Conservation (phyloP, 768 basidiomycete genomes). For the Phylloporus sp. region DNA sequence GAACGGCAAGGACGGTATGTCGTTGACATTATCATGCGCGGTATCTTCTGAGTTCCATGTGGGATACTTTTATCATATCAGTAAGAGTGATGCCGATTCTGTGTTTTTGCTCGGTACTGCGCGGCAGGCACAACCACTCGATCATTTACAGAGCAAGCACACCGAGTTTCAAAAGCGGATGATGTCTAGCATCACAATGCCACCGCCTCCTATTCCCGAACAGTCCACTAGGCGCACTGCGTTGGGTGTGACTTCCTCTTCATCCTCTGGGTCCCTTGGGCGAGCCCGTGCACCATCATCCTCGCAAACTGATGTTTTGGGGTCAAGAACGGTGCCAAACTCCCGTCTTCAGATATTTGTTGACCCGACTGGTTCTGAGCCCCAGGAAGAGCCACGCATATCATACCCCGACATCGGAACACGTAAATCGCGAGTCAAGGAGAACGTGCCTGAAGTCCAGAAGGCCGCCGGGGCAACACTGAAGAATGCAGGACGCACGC, state of each 20-base stretch:
- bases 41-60: constrained; percentile 16
- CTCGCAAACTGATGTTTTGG: constrained; percentile 28
- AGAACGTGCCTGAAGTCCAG: constrained; percentile 68
- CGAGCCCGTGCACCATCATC: constrained; percentile 12
- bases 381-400: constrained; percentile 40
- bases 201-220: constrained; percentile 36
- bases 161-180: constrained; percentile 89
- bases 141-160: constrained; percentile 73
- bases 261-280: constrained; percentile 28
- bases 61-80: constrained; percentile 28
- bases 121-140: constrained; percentile 74
- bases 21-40: constrained; percentile 31
- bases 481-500: constrained; percentile 56
- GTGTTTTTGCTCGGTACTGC: constrained; percentile 87
- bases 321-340: constrained; percentile 43
- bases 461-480: constrained; percentile 66
- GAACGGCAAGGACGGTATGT: constrained; percentile 79
- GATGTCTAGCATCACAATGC: constrained; percentile 52
- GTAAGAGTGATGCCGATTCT: constrained; percentile 85
- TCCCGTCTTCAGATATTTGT: constrained; percentile 65
- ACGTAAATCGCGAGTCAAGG: constrained; percentile 73
- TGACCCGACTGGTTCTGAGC: constrained; percentile 58
- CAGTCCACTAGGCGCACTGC: constrained; percentile 40
- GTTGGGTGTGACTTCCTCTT: constrained; percentile 41
- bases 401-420: constrained; percentile 73